Evolutionary conservation across 495 filamentous ascomycete genomes (phyloP).

Genomic region (Choiromyces venosus): DNA sequence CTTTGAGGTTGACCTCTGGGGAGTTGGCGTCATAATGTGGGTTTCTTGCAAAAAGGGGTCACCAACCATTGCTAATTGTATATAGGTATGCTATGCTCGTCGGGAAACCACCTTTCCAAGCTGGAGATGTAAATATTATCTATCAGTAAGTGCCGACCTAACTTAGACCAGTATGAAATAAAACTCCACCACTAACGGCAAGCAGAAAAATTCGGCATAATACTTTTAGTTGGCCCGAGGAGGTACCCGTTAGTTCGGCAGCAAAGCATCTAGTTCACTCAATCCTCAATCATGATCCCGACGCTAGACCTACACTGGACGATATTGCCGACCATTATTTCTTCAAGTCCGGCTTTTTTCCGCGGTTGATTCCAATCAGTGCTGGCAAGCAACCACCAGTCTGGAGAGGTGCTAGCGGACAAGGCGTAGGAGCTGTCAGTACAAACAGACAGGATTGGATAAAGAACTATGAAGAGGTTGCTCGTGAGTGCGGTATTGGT

Average conservation of each 20-base stretch:
- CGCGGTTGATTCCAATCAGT: conserved; percentile 39
- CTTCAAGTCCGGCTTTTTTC: conserved; percentile 62
- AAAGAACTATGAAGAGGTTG: conserved; percentile 39
- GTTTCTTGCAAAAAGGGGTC: conserved; percentile 30
- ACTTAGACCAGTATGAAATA: conserved; percentile 23
- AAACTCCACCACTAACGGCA: background rate
- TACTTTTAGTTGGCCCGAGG: conserved; percentile 38
- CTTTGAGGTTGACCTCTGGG: conserved; percentile 88
- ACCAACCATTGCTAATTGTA: background rate
- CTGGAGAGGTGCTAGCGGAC: conserved; percentile 32
- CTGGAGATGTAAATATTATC: conserved; percentile 77
- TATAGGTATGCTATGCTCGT: conserved; percentile 72
- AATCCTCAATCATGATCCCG: conserved; percentile 67
- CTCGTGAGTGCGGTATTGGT: conserved; percentile 38
- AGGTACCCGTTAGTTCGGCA: conserved; percentile 28
- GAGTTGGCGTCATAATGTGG: conserved; percentile 90
- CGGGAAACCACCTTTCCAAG: conserved; percentile 84
- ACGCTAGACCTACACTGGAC: conserved; percentile 69
- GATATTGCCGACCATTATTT: conserved; percentile 77
- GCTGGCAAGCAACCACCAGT: conserved; percentile 32
- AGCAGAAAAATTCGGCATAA: conserved; percentile 43
- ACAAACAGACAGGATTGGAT: conserved; percentile 35
- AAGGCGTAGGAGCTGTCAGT: conserved; percentile 25
- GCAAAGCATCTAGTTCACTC: conserved; percentile 74
- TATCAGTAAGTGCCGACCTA: conserved; percentile 52